These are phyloP conservation scores for Aureobasidium namibiae DNA, from an alignment of 2,329 filamentous ascomycete species.

Conservation along the genomic window DNA sequence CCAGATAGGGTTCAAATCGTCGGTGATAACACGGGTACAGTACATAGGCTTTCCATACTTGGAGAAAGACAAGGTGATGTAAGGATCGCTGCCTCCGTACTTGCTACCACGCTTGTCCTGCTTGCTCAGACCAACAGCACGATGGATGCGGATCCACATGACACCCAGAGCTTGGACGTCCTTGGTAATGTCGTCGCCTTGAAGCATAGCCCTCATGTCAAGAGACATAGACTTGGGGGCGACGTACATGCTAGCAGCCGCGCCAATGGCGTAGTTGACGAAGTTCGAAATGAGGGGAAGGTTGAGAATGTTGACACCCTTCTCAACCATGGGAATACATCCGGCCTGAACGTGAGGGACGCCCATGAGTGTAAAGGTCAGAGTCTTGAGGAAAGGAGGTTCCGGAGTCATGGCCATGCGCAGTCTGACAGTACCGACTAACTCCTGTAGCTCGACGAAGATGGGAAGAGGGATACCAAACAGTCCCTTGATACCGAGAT, in stretches of 20 bases:
- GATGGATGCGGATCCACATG: slow-evolving; percentile 88
- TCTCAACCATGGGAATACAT: slow-evolving; percentile 87
- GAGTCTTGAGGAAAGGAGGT: slow-evolving; percentile 81
- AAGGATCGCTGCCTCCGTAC: slow-evolving; percentile 86
- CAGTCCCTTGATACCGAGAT: slow-evolving; percentile 78
- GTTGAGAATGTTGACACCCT: slow-evolving; percentile 73
- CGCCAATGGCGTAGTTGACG: slow-evolving; percentile 87
- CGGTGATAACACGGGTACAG: slow-evolving; percentile 90
- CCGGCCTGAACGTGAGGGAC: slow-evolving; percentile 81
- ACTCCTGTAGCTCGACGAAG: slow-evolving; percentile 78
- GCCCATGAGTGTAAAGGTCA: slow-evolving; percentile 93
- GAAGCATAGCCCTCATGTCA: slow-evolving; percentile 81
- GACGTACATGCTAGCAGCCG: slow-evolving; percentile 83
- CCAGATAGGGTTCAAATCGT: slow-evolving; percentile 88
- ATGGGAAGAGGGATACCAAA: slow-evolving; percentile 84
- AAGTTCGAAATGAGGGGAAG: slow-evolving; percentile 71
- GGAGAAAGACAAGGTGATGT: slow-evolving; percentile 89
- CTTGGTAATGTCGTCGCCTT: slow-evolving; percentile 87
- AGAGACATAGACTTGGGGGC: slow-evolving; percentile 83
- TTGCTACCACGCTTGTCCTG: slow-evolving; percentile 76
- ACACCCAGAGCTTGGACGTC: slow-evolving; percentile 78
- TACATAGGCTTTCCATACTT: slow-evolving; percentile 98
- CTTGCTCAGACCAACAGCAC: slow-evolving; percentile 79
- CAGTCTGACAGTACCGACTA: slow-evolving; percentile 82
- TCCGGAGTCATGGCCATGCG: slow-evolving; percentile 81